phyloP scores from a whole-genome alignment of 2,329 filamentous ascomycete genomes.

The Lecanosticta acicola region DNA sequence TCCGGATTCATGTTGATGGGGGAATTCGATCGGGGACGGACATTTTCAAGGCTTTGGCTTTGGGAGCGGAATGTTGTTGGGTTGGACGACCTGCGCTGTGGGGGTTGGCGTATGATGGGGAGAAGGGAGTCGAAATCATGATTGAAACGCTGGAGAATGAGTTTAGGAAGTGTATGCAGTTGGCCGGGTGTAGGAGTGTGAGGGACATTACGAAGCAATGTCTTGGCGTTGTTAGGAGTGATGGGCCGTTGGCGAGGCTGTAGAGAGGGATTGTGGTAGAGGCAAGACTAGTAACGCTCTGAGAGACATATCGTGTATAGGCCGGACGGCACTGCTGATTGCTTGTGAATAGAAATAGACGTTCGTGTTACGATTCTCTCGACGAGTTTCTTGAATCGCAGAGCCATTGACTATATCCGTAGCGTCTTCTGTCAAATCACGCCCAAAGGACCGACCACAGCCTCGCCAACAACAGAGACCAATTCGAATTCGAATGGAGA shows the following conservation, averaged over 20 bases:
- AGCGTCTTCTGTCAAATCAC: not conserved
- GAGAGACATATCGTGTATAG: not conserved
- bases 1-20: conserved; percentile 58
- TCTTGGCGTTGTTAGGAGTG: conserved; percentile 26
- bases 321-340: too few relatives aligned
- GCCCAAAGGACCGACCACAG: not conserved
- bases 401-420: too few relatives aligned
- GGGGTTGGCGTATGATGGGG: conserved; percentile 43
- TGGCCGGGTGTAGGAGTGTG: conserved; percentile 33
- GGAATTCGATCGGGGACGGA: conserved; percentile 53
- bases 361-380: too few relatives aligned
- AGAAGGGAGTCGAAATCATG: conserved; percentile 37
- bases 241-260: conserved; percentile 33
- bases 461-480: not conserved
- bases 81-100: conserved; percentile 46
- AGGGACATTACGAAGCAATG: conserved; percentile 33
- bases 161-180: conserved; percentile 39
- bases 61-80: conserved; percentile 48
- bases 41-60: conserved; percentile 52
- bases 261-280: conserved; percentile 6
- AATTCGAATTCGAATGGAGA: not conserved
- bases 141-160: conserved; percentile 35
- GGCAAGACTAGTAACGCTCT: too few relatives aligned
- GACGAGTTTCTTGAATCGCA: too few relatives aligned
- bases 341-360: too few relatives aligned